Evolutionary conservation across 129 eudicot species (phyloP).

Genomic region (Kitagawia praeruptora): DNA sequence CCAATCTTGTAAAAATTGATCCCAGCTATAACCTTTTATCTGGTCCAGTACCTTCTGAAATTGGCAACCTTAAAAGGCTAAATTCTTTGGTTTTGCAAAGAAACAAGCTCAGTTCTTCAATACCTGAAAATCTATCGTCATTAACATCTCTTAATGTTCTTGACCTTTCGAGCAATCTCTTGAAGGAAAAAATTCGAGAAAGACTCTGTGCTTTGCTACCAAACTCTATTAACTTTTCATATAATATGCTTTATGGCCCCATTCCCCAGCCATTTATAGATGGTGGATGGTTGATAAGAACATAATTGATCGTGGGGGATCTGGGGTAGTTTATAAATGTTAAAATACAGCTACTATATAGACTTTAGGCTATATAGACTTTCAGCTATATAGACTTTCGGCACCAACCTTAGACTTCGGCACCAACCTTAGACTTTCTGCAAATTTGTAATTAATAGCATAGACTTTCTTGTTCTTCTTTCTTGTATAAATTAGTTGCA

Average conservation of each 20-base stretch:
- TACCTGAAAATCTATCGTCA: slow-evolving; percentile 63
- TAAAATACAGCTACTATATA: too few relatives aligned
- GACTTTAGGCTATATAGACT: too few relatives aligned
- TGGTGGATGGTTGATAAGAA: slow-evolving; percentile 78
- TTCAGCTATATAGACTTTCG: too few relatives aligned
- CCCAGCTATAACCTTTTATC: slow-evolving; percentile 59
- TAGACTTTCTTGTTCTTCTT: too few relatives aligned
- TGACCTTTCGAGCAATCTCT: slow-evolving; percentile 57
- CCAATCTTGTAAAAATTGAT: slow-evolving; percentile 67
- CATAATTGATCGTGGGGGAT: slow-evolving; percentile 80
- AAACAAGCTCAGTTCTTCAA: slow-evolving; percentile 50
- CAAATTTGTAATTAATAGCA: too few relatives aligned
- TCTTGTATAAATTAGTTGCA: too few relatives aligned
- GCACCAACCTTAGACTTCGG: too few relatives aligned
- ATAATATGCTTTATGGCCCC: slow-evolving; percentile 73
- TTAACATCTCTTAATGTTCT: slow-evolving; percentile 45
- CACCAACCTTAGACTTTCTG: too few relatives aligned
- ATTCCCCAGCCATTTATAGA: slow-evolving; percentile 54
- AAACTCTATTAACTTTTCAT: slow-evolving; percentile 74
- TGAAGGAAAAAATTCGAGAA: slow-evolving; percentile 63
- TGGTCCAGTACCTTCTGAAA: slow-evolving; percentile 72
- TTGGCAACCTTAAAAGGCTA: slow-evolving; percentile 48
- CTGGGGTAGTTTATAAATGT: slow-evolving; percentile 87
- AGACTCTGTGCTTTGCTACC: slow-evolving; percentile 61
- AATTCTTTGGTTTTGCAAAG: slow-evolving; percentile 52